phyloP scores from a whole-genome alignment of 169 alveolate species.

The Theileria annulata region DNA sequence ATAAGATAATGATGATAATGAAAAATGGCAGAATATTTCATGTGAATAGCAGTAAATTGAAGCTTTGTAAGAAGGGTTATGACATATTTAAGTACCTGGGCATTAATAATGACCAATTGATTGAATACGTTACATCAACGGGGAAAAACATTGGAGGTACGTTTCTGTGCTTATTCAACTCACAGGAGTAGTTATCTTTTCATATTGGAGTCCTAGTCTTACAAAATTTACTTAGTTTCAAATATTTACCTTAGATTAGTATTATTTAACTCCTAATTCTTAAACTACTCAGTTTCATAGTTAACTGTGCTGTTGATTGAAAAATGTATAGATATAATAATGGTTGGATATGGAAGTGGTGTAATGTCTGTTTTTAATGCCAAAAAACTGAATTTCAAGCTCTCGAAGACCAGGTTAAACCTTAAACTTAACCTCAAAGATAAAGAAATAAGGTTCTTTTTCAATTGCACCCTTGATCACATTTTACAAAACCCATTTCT shows the following conservation, averaged over 20 bases:
- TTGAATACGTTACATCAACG: background rate
- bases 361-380: background rate
- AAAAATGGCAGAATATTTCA: background rate
- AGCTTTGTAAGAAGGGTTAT: constrained; percentile 20
- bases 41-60: constrained; percentile 6
- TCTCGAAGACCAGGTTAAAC: background rate
- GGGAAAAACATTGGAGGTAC: background rate
- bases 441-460: constrained; percentile 5
- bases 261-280: too few relatives aligned
- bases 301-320: too few relatives aligned
- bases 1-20: background rate
- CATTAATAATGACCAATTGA: background rate
- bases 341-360: background rate
- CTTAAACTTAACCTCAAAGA: constrained; percentile 11
- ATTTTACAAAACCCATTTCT: background rate
- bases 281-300: too few relatives aligned
- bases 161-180: background rate
- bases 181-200: too few relatives aligned
- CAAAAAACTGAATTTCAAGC: background rate
- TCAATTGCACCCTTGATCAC: background rate
- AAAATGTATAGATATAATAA: background rate
- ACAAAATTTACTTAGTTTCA: too few relatives aligned
- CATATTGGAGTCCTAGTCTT: too few relatives aligned
- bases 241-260: too few relatives aligned
- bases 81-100: constrained; percentile 3